Percentiles rank a stretch among this genome's conserved stretches.
Conservation (phyloP, 1,139 yeast species). For the Magnusiomyces paraingens region DNA sequence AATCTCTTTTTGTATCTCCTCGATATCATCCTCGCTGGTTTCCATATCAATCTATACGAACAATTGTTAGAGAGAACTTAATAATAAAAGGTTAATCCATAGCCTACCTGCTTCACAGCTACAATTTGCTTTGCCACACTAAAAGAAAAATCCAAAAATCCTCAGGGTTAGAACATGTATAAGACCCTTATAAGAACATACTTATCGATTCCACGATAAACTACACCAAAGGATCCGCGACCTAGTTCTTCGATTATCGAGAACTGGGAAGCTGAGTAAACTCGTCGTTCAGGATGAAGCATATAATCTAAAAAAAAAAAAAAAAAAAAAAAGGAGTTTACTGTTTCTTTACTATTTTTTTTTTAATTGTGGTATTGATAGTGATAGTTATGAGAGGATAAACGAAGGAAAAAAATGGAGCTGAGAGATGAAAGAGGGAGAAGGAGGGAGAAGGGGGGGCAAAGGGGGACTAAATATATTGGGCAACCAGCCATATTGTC, state of each 20-base stretch:
- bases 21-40: conserved; percentile 64
- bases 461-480: too few relatives aligned
- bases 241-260: conserved; percentile 73
- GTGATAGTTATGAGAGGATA: too few relatives aligned
- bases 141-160: neutral
- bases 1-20: conserved; percentile 76
- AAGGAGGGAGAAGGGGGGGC: too few relatives aligned
- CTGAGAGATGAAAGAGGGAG: too few relatives aligned
- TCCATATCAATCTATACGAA: conserved; percentile 69
- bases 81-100: neutral
- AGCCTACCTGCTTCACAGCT: conserved; percentile 22
- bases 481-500: too few relatives aligned
- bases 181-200: conserved; percentile 2
- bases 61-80: conserved; percentile 34
- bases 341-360: neutral
- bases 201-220: conserved; percentile 62
- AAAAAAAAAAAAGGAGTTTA: neutral
- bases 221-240: conserved; percentile 84
- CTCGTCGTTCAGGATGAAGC: conserved; percentile 20
- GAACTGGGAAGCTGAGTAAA: conserved; percentile 44
- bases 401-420: too few relatives aligned
- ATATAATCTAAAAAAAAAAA: neutral
- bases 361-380: too few relatives aligned
- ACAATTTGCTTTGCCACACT: conserved; percentile 15
- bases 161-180: neutral